Conservation (phyloP, 805 yeast species). For the Ogataea ganodermae region DNA sequence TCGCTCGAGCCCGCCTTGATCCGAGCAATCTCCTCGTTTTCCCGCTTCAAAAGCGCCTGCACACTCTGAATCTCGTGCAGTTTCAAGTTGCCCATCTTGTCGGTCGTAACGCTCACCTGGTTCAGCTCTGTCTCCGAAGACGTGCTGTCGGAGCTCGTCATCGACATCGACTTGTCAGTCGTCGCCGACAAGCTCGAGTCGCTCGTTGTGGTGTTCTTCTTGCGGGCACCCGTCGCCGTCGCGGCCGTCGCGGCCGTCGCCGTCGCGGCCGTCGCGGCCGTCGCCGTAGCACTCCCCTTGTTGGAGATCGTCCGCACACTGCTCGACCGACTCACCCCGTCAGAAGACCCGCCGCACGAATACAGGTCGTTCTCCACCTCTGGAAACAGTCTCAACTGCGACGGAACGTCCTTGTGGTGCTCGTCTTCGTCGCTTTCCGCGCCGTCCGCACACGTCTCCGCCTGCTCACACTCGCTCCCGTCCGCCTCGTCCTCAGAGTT, state of each 20-base stretch:
- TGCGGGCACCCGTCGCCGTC: not conserved
- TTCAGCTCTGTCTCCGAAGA: constrained; percentile 12
- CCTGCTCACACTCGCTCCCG: not conserved
- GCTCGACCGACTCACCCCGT: constrained; percentile 30
- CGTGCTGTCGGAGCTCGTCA: constrained; percentile 14
- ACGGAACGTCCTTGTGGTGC: constrained; percentile 39
- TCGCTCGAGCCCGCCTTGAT: constrained; percentile 39
- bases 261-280: not conserved
- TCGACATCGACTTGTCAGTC: constrained; percentile 14
- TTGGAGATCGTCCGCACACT: constrained; percentile 22
- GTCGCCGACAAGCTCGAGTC: constrained; percentile 17
- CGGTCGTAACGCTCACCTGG: constrained; percentile 4
- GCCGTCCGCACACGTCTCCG: not conserved
- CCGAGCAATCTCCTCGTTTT: constrained; percentile 45
- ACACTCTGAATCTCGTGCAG: constrained; percentile 37
- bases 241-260: not conserved
- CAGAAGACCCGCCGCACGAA: constrained; percentile 31
- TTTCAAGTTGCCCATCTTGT: constrained; percentile 19
- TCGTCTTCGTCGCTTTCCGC: constrained; percentile 5
- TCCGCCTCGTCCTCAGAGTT: constrained; percentile 8
- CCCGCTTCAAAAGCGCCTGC: constrained; percentile 45
- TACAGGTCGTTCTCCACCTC: constrained; percentile 38
- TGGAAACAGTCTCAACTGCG: constrained; percentile 53
- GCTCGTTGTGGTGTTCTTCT: constrained; percentile 16
- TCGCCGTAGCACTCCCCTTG: constrained; percentile 1